Conservation (phyloP, 2,329 filamentous ascomycete species). For the Stylonectria norvegica region DNA sequence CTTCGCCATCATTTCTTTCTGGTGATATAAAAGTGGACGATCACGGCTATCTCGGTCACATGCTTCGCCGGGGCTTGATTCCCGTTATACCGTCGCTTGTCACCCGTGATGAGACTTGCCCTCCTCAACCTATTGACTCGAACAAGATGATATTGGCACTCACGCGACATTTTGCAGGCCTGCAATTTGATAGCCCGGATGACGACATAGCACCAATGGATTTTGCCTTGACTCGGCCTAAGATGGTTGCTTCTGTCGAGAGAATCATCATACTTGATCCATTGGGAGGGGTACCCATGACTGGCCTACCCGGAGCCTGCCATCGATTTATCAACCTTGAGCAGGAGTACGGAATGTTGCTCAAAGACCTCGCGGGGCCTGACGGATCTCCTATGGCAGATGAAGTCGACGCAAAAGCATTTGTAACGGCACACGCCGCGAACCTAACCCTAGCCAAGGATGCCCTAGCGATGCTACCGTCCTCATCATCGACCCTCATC, state of each 20-base stretch:
- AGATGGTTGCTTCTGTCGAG: conserved; percentile 64
- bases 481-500: conserved; percentile 81
- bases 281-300: conserved; percentile 76
- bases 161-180: conserved; percentile 69
- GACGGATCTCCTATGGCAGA: conserved; percentile 29
- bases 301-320: conserved; percentile 35
- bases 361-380: conserved; percentile 52
- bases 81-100: conserved; percentile 42
- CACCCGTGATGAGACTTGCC: conserved; percentile 39
- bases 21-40: conserved; percentile 31
- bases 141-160: conserved; percentile 72
- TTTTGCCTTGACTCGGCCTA: conserved; percentile 36
- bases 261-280: conserved; percentile 86
- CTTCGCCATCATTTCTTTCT: conserved; percentile 19
- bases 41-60: conserved; percentile 29
- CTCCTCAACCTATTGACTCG: conserved; percentile 40
- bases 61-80: conserved; percentile 32
- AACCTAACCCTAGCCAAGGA: conserved; percentile 73
- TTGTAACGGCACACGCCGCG: conserved; percentile 49
- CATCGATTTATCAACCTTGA: conserved; percentile 81
- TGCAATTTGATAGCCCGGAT: conserved; percentile 43
- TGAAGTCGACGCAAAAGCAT: conserved; percentile 28
- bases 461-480: conserved; percentile 71
- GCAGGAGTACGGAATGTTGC: conserved; percentile 75
- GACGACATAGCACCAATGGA: conserved; percentile 3